phyloP scores from a whole-genome alignment of 108 stramenopile species.

The Cyclostephanos invisitatus region DNA sequence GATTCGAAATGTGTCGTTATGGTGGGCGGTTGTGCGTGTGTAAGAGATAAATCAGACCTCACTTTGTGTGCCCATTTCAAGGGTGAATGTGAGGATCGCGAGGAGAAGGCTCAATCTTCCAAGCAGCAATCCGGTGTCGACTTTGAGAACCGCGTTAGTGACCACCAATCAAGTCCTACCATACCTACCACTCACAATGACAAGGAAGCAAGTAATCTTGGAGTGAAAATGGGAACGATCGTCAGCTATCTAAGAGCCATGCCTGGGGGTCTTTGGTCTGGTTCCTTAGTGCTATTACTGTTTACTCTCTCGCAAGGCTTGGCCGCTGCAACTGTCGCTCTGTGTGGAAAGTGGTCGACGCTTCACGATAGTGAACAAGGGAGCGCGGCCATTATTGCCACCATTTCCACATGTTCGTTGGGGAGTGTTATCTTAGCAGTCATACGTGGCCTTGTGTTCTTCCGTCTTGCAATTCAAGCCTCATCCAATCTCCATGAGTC shows the following conservation, averaged over 20 bases:
- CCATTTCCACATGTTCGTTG: not conserved
- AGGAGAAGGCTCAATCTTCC: constrained; percentile 36
- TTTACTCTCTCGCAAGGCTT: constrained; percentile 42
- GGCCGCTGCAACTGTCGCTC: too few species aligned
- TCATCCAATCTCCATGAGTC: constrained; percentile 74
- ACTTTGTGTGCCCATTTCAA: constrained; percentile 65
- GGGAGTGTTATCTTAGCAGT: not conserved
- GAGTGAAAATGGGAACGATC: constrained; percentile 77
- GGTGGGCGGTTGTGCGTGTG: constrained; percentile 45
- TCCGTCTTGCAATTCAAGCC: constrained; percentile 52
- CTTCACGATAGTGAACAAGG: too few species aligned
- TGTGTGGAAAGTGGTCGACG: too few species aligned
- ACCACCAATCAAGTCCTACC: not conserved
- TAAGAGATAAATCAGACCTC: constrained; percentile 11
- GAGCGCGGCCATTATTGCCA: constrained; percentile 6
- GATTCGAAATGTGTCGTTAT: constrained; percentile 75
- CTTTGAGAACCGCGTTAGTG: not conserved
- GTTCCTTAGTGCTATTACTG: constrained; percentile 36
- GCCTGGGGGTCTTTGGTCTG: constrained; percentile 60
- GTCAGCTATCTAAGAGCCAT: constrained; percentile 66
- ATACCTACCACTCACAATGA: constrained; percentile 31
- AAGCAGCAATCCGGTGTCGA: constrained; percentile 29
- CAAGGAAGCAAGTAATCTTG: constrained; percentile 72
- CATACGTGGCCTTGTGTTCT: not conserved
- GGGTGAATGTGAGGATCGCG: constrained; percentile 64